Base-by-base conservation (phyloP, 192 early-diverging fungal species). In the Coemansia javaensis region DNA sequence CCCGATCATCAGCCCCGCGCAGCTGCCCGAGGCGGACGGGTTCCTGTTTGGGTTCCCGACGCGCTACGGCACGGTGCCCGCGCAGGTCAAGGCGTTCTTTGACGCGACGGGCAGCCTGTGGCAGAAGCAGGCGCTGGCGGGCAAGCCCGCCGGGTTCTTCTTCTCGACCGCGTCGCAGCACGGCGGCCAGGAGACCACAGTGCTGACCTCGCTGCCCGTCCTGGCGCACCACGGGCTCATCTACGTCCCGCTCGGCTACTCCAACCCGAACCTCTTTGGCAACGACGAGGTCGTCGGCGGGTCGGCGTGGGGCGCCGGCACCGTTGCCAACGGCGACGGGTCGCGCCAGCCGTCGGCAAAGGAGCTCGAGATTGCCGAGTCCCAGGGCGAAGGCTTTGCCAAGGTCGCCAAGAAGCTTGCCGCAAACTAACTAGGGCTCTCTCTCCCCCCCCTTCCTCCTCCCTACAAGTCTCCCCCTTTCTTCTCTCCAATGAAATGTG, bases 101-200 rank as follows among this genome's bases (percentile, higher is more conserved):
- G 83, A 85, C 62, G 49, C 77, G 3, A 85, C 82, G 5, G 83
- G 84, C 15, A 52, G 63, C 16, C 70, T 85, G 37, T 78, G 75
- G 76, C 32, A 41, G 15, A 70, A 48, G 34, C 76, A 77, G 22
- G 80, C 81, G 2, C 68, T 90, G 37, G 58, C 63, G 15, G 84
- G 81, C 22, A 92, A 90, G 79, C 78, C 80, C 34, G 87, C 74
- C 5, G 88, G 82, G 23, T 61, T 75, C 37, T 90, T 93, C 77
- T 82, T 79, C 38, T 85, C 86, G 27, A 88, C 87, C 5, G 81
- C 72, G 6, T 75, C 79, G 36, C 85, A 86, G 71, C 82, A 85
- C 59, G 88, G 88, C 42, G 90, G 90, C 16, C 86, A 89, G 73
- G 88, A 93, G 57, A 79, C 77, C 23, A 88, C 86, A 3, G 79